Evolutionary conservation across 2,329 filamentous ascomycete genomes (phyloP), one percentile per base, ranked within the genome.

Genomic region (Emericellopsis cladophorae): DNA sequence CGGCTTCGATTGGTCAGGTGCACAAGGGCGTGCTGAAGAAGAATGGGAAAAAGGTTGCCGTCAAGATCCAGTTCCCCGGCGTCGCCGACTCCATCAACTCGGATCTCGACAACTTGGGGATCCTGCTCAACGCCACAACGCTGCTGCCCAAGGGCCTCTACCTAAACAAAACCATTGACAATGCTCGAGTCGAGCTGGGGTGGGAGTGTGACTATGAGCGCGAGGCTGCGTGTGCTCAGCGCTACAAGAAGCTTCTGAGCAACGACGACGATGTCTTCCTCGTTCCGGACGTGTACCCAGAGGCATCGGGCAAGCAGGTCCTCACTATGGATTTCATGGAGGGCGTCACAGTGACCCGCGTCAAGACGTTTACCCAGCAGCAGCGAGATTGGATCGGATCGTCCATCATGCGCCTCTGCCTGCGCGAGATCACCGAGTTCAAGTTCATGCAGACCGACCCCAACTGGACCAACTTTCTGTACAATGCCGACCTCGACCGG

Each of bases 381-480:
- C 87, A 96, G 59, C 79, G 82, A 45, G 88, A 98, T 65, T 95
- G 89, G 86, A 94, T 98, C 53, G 92, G 92, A 40, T 92, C 87
- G 1, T 85, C 96, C 53, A 85, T 96, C 48, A 74, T 96, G 40
- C 84, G 88, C 4, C 79, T 98, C 10, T 96, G 88, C 56, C 73
- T 96, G 32, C 81, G 89, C 44, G 92, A 96, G 64, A 90, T 96
- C 51, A 81, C 81, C 48, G 87, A 95, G 61, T 96, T 95, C 74
- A 80, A 73, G 45, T 96, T 94, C 66, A 98, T 98, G 92, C 92
- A 98, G 65, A 98, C 92, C 5, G 92, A 98, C 56, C 92, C 92
- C 33, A 98, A 98, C 68, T 98, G 92, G 92, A 96, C 90, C 29
- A 98, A 98, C 62, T 98, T 98, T 60, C 71, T 96, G 16, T 98